These are phyloP conservation scores for Talaromyces sp. DNA, from an alignment of 2,329 filamentous ascomycete genomes.

Conservation along the genomic window DNA sequence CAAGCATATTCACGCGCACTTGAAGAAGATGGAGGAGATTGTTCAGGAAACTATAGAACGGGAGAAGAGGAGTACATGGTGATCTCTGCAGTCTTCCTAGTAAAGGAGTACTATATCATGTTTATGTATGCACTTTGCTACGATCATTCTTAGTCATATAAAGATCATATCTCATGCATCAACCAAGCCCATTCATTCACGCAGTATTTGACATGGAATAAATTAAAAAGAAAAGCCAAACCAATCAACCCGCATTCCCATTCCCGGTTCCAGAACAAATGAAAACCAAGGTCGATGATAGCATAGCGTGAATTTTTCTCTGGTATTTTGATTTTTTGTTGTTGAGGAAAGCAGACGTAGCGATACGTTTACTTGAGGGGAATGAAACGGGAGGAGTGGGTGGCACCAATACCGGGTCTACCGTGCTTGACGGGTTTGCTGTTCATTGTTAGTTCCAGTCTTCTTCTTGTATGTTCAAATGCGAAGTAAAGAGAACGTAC, in stretches of 20 bases:
- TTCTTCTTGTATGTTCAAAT: too few relatives aligned
- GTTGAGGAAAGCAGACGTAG: slow-evolving; percentile 6
- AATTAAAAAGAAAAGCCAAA: slow-evolving; percentile 12
- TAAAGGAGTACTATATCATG: neutral
- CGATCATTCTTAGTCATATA: neutral
- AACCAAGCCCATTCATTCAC: slow-evolving; percentile 18
- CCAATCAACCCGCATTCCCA: slow-evolving; percentile 12
- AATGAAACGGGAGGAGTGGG: slow-evolving; percentile 99
- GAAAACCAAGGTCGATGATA: slow-evolving; percentile 17
- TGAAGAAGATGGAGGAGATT: neutral
- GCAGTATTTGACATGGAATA: slow-evolving; percentile 18
- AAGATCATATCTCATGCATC: slow-evolving; percentile 12
- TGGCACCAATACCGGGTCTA: slow-evolving; percentile 99
- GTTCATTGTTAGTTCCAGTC: slow-evolving; percentile 49
- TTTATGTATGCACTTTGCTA: neutral
- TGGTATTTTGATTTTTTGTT: slow-evolving; percentile 13
- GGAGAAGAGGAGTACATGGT: slow-evolving; percentile 1
- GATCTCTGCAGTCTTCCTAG: neutral
- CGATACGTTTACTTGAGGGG: slow-evolving; percentile 82
- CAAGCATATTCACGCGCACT: neutral
- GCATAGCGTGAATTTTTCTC: slow-evolving; percentile 9
- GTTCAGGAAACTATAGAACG: neutral
- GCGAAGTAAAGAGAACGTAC: slow-evolving; percentile 56
- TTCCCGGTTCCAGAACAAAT: slow-evolving; percentile 19
- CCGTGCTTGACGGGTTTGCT: slow-evolving; percentile 99